Base-by-base conservation (phyloP, 805 yeast species). In the Yarrowia phangngaensis region DNA sequence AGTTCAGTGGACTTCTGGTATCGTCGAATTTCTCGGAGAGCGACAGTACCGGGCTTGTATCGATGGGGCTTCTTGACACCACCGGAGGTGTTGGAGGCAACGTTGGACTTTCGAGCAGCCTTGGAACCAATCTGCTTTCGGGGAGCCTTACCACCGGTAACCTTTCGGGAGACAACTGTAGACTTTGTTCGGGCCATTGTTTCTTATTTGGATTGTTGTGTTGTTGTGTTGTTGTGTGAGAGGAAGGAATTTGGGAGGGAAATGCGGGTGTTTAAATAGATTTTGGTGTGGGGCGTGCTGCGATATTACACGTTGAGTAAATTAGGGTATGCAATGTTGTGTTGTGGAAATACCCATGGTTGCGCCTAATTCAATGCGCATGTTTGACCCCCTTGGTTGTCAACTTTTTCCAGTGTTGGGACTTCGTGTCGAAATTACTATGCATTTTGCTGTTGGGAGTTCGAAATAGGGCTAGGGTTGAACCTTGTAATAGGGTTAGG, bases 11-110 rank as follows among this genome's bases (percentile, higher is more conserved):
- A 80, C 74, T 84, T 84, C 74, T 84, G 94, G 79, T 84, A 84
- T 74, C 89, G 81, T 78, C 92, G 82, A 68, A 84, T 84, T 74
- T 84, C 92, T 79, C 90, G 82, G 68, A 84, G 82, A 63, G 94
- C 94, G 66, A 83, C 90, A 65, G 90, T 83, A 81, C 94, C 94
- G 67, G 94, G 94, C 85, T 84, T 84, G 75, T 84, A 84, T 80
- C 94, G 82, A 79, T 82, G 92, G 58, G 89, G 88, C 75, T 83
- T 84, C 82, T 83, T 84, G 66, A 84, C 90, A 75, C 90, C 92
- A 65, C 90, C 90, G 53, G 84, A 74, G 70, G 87, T 82, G 51
- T 66, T 71, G 52, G 83, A 71, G 70, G 89, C 88, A 53, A 89
- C 90, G 24, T 32, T 31, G 36, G 90, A 82, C 72, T 84, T 84